These are phyloP conservation scores for Sarocladium strictum DNA, from an alignment of 2,329 filamentous ascomycete genomes.

Conservation along the genomic window DNA sequence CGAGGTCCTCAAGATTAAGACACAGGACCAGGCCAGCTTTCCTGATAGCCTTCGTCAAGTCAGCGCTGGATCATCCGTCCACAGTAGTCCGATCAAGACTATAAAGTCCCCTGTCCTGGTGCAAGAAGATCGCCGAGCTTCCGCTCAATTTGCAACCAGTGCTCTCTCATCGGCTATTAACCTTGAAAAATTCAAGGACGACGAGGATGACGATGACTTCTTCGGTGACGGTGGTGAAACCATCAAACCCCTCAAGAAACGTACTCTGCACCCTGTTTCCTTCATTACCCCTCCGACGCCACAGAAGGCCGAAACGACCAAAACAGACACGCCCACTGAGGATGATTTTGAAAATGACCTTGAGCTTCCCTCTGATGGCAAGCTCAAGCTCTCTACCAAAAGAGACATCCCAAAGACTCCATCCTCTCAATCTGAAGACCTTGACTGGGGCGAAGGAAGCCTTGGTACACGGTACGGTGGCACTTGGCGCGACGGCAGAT, in stretches of 20 bases:
- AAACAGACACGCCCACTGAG: constrained; percentile 25
- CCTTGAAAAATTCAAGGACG: constrained; percentile 59
- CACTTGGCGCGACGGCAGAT: constrained; percentile 72
- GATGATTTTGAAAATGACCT: constrained; percentile 71
- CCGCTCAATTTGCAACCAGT: constrained; percentile 25
- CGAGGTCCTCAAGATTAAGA: constrained; percentile 59
- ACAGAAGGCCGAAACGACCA: constrained; percentile 32
- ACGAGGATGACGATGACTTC: constrained; percentile 56
- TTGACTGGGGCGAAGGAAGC: constrained; percentile 93
- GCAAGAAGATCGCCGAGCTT: constrained; percentile 24
- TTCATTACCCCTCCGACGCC: constrained; percentile 52
- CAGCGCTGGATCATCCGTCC: constrained; percentile 44
- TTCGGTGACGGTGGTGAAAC: constrained; percentile 60
- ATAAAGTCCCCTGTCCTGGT: constrained; percentile 21
- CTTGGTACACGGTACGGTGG: constrained; percentile 86
- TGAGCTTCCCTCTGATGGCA: constrained; percentile 62
- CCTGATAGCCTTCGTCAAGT: constrained; percentile 65
- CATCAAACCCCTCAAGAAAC: constrained; percentile 61
- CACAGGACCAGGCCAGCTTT: constrained; percentile 53
- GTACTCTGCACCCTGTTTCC: constrained; percentile 43
- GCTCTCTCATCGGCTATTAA: constrained; percentile 42
- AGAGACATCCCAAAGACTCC: constrained; percentile 60
- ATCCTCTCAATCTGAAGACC: constrained; percentile 60
- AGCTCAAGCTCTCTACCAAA: constrained; percentile 57
- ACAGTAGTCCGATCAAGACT: constrained; percentile 44